Base-by-base conservation (phyloP, 2,329 filamentous ascomycete genomes). In the Cadophora luteo-olivacea region DNA sequence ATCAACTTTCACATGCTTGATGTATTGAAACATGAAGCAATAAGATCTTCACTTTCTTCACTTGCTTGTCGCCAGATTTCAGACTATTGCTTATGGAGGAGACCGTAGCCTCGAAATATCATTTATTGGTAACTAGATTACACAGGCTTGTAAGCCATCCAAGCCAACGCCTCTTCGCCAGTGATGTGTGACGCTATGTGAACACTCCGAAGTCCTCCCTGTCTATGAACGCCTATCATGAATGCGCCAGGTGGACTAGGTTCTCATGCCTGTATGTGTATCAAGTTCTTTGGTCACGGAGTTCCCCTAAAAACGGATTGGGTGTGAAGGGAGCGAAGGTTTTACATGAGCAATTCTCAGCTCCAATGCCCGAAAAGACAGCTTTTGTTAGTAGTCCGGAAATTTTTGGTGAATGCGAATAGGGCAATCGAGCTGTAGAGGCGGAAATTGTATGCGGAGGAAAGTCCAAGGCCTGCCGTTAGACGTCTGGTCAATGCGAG, bases 51-150 rank as follows among this genome's bases (percentile, higher is more conserved):
- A 55, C 51, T 58, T 38, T 22, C 25, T 7, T 33, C 25, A 55
- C 51, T 58, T 38, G 33, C 2, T 22, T n/a, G 29, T 38, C n/a
- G 12, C n/a, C 38, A 60, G 7, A 9, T 12, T 4, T 32, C 12
- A 25, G 22, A 16, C 12, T 25, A 38, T 38, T 36, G 12, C 8
- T 14, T 14, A 38, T 38, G 41, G 11, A 45, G 16, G 72, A 76
- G 73, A 69, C 74, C 72, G 68, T 75, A 48, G 74, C 71, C 74
- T 74, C 75, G n/a, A 73, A 75, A 70, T 48, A 16, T 41, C 58
- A 69, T 74, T 58, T 71, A 74, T 74, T 74, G 29, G 52, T 67
- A 70, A 66, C 66, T 77, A 76, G 62, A 71, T 65, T 76, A 77
- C 73, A 77, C 66, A 24, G 68, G 72, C 70, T 64, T 66, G 38